Percentiles rank a stretch among this genome's conserved stretches.
Evolutionary conservation across 805 yeast species (phyloP).

Genomic region (Candida koratica): DNA sequence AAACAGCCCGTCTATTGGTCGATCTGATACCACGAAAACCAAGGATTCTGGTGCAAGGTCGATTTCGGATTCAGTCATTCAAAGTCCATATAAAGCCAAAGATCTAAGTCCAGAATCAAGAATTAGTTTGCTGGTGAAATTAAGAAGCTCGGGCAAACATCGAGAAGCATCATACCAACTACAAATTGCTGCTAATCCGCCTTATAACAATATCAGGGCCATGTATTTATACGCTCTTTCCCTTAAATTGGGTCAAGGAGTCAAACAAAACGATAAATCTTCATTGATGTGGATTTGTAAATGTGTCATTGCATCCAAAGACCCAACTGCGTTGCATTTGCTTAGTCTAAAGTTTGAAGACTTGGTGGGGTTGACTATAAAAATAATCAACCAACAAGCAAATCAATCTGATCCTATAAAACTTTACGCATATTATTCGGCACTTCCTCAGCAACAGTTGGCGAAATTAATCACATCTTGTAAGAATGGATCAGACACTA

Average conservation of each 20-base stretch:
- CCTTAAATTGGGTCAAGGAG: slow-evolving; percentile 65
- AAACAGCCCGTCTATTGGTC: neutral
- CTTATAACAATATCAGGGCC: slow-evolving; percentile 53
- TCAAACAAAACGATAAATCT: slow-evolving; percentile 48
- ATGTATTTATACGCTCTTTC: slow-evolving; percentile 69
- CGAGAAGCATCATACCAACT: slow-evolving; percentile 68
- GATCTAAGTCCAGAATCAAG: slow-evolving; percentile 31
- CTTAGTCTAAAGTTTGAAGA: slow-evolving; percentile 27
- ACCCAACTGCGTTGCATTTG: slow-evolving; percentile 22
- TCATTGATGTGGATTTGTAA: slow-evolving; percentile 59
- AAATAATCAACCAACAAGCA: slow-evolving; percentile 20
- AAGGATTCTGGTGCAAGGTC: slow-evolving; percentile 8
- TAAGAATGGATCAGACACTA: slow-evolving; percentile 38
- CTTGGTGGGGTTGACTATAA: slow-evolving; percentile 23
- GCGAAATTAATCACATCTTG: slow-evolving; percentile 30
- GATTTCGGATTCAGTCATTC: slow-evolving; percentile 10
- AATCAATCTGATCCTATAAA: slow-evolving; percentile 24
- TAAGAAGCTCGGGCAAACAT: slow-evolving; percentile 55
- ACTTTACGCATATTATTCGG: slow-evolving; percentile 22
- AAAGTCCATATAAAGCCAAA: slow-evolving; percentile 5
- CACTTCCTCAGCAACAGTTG: slow-evolving; percentile 22
- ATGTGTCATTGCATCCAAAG: slow-evolving; percentile 28
- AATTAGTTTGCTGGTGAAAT: slow-evolving; percentile 42
- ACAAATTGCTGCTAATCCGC: slow-evolving; percentile 59
- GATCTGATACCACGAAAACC: slow-evolving; percentile 1